These are phyloP conservation scores for Pythium myriotylum DNA, from an alignment of 352 stramenopile genomes.

Conservation along the genomic window DNA sequence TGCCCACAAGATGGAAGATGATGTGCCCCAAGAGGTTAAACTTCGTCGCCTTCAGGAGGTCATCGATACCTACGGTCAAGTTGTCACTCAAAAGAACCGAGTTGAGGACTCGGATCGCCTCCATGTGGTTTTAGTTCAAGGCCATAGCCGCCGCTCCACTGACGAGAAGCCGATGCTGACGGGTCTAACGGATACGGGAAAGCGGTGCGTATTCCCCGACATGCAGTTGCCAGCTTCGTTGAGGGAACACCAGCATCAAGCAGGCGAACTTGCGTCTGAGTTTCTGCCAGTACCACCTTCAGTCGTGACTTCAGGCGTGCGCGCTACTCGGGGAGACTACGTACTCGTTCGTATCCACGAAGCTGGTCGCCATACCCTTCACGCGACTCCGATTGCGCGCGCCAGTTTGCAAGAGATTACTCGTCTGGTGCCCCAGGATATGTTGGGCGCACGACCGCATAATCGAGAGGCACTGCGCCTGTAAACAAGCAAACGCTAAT, in stretches of 20 bases:
- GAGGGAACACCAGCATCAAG: conserved; percentile 40
- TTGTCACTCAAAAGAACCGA: conserved; percentile 91
- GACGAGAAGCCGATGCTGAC: conserved; percentile 77
- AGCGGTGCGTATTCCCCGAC: conserved; percentile 87
- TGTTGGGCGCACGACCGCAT: conserved; percentile 58
- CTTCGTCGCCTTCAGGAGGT: conserved; percentile 94
- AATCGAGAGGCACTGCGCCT: conserved; percentile 20
- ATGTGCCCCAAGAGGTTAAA: conserved; percentile 95
- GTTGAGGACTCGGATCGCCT: conserved; percentile 92
- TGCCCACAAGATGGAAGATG: conserved; percentile 94
- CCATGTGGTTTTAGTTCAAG: conserved; percentile 97
- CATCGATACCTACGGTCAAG: conserved; percentile 93
- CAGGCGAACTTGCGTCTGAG: conserved; percentile 35
- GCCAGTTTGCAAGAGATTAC: conserved; percentile 71
- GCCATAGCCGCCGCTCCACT: conserved; percentile 82
- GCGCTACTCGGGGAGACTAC: conserved; percentile 73
- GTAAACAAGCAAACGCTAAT: conserved; percentile 6
- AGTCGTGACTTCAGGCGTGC: conserved; percentile 35
- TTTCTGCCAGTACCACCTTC: conserved; percentile 50
- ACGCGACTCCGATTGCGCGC: conserved; percentile 76
- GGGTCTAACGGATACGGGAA: conserved; percentile 88
- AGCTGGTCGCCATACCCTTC: conserved; percentile 81
- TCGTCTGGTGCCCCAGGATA: conserved; percentile 46
- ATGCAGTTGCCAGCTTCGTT: conserved; percentile 53
- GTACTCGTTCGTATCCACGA: conserved; percentile 82